A percentile compares a stretch with the other conserved stretches of the same genome.
phyloP scores from a whole-genome alignment of 257 asterid species.

The Cruciata laevipes region DNA sequence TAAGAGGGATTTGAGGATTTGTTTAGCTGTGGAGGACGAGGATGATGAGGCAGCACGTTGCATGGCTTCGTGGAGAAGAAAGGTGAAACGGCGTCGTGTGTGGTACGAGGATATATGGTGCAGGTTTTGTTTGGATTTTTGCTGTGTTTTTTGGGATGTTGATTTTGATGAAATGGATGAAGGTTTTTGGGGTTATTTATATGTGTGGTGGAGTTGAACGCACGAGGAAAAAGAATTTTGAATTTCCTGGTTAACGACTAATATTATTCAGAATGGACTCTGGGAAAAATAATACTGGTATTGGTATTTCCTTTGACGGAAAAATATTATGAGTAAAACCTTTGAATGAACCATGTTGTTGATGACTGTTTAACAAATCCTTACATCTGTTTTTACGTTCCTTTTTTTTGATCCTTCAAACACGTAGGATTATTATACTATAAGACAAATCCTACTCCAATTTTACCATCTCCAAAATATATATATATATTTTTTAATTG shows the following conservation, averaged over 20 bases:
- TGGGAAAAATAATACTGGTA: constrained; percentile 29
- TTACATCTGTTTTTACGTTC: no score
- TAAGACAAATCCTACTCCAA: neutral
- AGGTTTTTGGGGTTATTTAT: constrained; percentile 21
- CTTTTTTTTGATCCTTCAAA: constrained; percentile 51
- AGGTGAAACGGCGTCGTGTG: neutral
- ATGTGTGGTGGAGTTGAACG: neutral
- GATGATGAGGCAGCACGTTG: constrained; percentile 30
- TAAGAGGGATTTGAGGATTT: constrained; percentile 23
- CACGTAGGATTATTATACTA: constrained; percentile 26
- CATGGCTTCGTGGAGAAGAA: constrained; percentile 29
- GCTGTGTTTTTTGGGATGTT: neutral
- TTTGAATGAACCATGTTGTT: constrained; percentile 29
- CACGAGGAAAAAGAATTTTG: constrained; percentile 1
- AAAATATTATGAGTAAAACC: constrained; percentile 31
- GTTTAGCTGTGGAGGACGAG: constrained; percentile 23
- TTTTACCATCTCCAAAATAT: no score
- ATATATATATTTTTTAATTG: no score
- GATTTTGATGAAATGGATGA: neutral
- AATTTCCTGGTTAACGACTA: constrained; percentile 21
- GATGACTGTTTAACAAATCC: constrained; percentile 28
- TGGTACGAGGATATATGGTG: neutral
- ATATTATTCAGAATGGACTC: constrained; percentile 49
- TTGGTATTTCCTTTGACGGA: constrained; percentile 29
- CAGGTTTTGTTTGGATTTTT: neutral